Evolutionary conservation across 2,329 filamentous ascomycete genomes (phyloP), one percentile per base, ranked within the genome.

Genomic region (Ilyonectria robusta): DNA sequence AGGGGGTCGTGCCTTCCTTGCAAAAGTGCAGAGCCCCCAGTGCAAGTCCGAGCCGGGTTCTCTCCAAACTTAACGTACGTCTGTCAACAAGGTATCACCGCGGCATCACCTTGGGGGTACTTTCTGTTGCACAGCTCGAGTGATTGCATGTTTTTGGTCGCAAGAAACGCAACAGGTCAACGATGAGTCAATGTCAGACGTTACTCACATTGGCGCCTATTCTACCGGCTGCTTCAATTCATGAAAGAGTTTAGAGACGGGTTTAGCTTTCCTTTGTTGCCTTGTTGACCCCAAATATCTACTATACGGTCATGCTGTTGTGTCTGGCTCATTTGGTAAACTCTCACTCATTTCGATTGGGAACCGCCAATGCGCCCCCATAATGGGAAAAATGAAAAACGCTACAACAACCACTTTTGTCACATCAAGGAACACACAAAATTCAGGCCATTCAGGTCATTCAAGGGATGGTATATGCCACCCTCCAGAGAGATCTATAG

Each of bases 1-100:
- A 50, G 66, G 65, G 64, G 51, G 56, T 40, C 58, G 51, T 58
- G 47, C 66, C 66, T 72, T 71, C 67, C 54, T 54, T 64, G 61
- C 62, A 54, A 54, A 42, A 40, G 70, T 55, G 60, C 53, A 67
- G 62, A 72, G 69, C 66, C 67, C 66, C 71, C 72, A 68, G 65
- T 72, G 23, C 46, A 42, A 17, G 37, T 40, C 17, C 37, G 15
- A 40, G 17, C 37, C 13, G 15, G 37, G 13, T 40, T 40, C 37
- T 13, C n/a, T 40, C 37, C 11, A 33, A 33, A 33, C 31, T 33
- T 33, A 33, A 33, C 31, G 8, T 33, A 10, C 31, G 8, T 33
- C 8, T 33, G 31, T 11, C 31, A 33, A 33, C 31, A 33, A 33
- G 31, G 31, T 33, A 33, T 33, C 31, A 33, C 31, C 4, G 11